Base-by-base conservation (phyloP, 345 rosid species). In the Linum tenue region DNA sequence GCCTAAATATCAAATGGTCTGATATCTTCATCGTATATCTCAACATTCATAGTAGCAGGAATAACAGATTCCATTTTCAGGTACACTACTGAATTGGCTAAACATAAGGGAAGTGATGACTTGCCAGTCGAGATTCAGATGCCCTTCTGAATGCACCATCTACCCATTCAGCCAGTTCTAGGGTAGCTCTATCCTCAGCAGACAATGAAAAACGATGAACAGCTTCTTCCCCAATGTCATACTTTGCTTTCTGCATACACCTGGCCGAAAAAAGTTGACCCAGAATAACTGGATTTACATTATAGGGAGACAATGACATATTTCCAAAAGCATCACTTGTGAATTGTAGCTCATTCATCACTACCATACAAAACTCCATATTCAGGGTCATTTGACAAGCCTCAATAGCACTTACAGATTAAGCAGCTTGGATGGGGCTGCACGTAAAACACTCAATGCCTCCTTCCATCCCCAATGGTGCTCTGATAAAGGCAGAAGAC, bases 101-200 rank as follows among this genome's bases (percentile, higher is more conserved):
- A 36, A 31, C n/a, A 11, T 22, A n/a, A 8, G 62, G 43, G 16
- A 60, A 38, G 43, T 59, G 71, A 15, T 31, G 8, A 60, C 64
- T 63, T 51, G 73, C 73, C 72, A 65, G 60, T 74, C 55, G 64
- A 71, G 73, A 72, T 71, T 76, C 98, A 76, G 85, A 80, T 69
- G 85, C 79, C 79, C 78, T 83, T 72, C 79, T 79, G 76, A 85
- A 88, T 67, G 94, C 84, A 66, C 77, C 76, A 79, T 92, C 95
- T 22, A 92, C 90, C 97, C 98, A 92, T 79, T 90, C 96, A 72
- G 91, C 91, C 78, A 92, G 80, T 73, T 90, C 98, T 77, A 92
- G 92, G 59, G 96, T 87, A 63, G 98, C 98, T 77, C 81, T 90
- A 71, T 92, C 98, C 82, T 92, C 97, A 55, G 90, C 98, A 68